phyloP scores from a whole-genome alignment of 768 basidiomycete species.

The Lactifluus echinatus region DNA sequence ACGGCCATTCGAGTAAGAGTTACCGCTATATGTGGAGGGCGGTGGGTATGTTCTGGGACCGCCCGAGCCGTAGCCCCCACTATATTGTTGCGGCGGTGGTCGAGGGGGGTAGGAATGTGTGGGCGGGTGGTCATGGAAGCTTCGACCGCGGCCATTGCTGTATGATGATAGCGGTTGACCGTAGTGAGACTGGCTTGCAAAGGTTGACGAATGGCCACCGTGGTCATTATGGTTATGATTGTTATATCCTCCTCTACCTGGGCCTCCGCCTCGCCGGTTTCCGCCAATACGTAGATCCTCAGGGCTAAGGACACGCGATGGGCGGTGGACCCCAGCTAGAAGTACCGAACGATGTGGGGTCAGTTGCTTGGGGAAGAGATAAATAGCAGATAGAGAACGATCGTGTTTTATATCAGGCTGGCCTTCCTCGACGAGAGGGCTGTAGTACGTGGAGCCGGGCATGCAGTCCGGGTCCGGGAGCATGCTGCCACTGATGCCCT shows the following conservation, averaged over 20 bases:
- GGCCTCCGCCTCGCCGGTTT: slow-evolving; percentile 33
- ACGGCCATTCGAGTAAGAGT: slow-evolving; percentile 6
- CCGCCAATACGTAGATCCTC: slow-evolving; percentile 62
- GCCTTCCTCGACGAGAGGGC: slow-evolving; percentile 51
- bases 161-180: slow-evolving; percentile 10
- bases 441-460: slow-evolving; percentile 85
- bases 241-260: slow-evolving; percentile 36
- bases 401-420: slow-evolving; percentile 82
- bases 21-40: background rate
- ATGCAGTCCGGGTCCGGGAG: slow-evolving; percentile 82
- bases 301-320: slow-evolving; percentile 50
- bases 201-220: slow-evolving; percentile 1
- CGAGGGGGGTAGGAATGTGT: slow-evolving; percentile 22
- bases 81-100: slow-evolving; percentile 24
- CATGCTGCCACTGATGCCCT: slow-evolving; percentile 73
- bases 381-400: slow-evolving; percentile 76
- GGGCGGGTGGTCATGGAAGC: slow-evolving; percentile 21
- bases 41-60: slow-evolving; percentile 12
- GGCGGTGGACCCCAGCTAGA: slow-evolving; percentile 59
- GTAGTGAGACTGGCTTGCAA: slow-evolving; percentile 6
- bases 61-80: slow-evolving; percentile 28
- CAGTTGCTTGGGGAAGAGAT: slow-evolving; percentile 83
- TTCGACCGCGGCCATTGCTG: slow-evolving; percentile 21
- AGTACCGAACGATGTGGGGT: slow-evolving; percentile 79
- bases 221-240: slow-evolving; percentile 12